Base-by-base conservation (phyloP, 495 filamentous ascomycete species). In the Copromyces sp. region DNA sequence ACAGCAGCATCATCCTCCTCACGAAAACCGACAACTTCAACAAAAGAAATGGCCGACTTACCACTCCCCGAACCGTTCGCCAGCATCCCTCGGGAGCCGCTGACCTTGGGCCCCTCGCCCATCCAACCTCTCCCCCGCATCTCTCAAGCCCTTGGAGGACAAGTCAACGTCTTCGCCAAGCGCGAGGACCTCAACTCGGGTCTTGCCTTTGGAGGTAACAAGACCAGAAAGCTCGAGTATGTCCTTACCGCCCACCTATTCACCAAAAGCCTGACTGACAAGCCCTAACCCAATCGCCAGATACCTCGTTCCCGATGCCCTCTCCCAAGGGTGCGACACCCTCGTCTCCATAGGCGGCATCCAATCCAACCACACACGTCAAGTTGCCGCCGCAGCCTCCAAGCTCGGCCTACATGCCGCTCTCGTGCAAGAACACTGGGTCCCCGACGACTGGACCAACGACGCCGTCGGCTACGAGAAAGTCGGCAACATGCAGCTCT, bases 171-270 rank as follows among this genome's bases (percentile, higher is more conserved):
- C 77, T 90, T 87, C 75, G 88, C 89, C 74, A 90, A 90, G 75
- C 84, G 88, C 70, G 89, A 91, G 71, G 89, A 90, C 79, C 82
- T 84, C 69, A 90, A 88, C 82, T 89, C 86, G 11, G 85, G 84
- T 2, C 84, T 90, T 16, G 89, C 89, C 7, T 90, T 81, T 75
- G 90, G 90, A 11, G 89, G 88, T 59, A 91, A 91, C 81, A 91
- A 91, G 79, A 87, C 86, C 20, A 82, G 89, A 32, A 92, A 92
- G 78, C 82, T 92, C 0, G 89, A 91, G 82, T 91, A 84, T n/a
- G 74, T 78, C 72, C 7, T 12, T 9, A 14, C 20, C 37, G 20
- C 37, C 12, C 40, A 42, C 39, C 29, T 16, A 17, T 69, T 37
- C 29, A 42, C 72, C 3, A 40, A 44, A 61, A 9, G 20, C 6